A percentile compares a stretch with the other conserved stretches of the same genome.
phyloP scores from a whole-genome alignment of 169 alveolate genomes.

The Plasmodium cynomolgi region DNA sequence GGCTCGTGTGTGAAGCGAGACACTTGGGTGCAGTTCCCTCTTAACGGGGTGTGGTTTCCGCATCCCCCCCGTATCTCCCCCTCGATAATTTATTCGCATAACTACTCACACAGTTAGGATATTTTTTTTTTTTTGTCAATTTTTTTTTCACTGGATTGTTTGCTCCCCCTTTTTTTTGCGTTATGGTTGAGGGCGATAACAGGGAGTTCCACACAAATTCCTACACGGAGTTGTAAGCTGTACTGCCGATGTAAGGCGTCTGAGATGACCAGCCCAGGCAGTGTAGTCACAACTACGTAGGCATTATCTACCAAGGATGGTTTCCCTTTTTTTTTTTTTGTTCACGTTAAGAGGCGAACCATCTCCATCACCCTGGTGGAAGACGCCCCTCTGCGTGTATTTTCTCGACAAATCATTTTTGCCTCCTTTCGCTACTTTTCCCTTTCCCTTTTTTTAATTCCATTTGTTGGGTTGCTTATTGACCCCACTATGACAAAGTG shows the following conservation, averaged over 20 bases:
- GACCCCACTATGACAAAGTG: neutral
- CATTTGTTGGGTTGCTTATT: neutral
- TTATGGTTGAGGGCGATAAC: neutral
- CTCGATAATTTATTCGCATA: neutral
- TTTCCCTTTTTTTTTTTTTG: neutral
- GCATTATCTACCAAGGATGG: neutral
- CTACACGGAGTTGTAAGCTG: neutral
- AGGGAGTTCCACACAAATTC: neutral
- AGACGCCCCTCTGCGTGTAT: neutral
- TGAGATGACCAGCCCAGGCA: neutral
- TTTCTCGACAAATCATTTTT: neutral
- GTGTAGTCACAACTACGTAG: neutral
- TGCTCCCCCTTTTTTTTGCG: neutral
- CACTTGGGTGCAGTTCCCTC: neutral
- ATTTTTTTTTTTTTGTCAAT: conserved; percentile 4
- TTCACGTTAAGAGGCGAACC: neutral
- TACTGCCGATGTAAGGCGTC: neutral
- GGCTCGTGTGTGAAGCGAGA: neutral
- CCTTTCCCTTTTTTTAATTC: neutral
- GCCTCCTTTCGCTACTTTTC: neutral
- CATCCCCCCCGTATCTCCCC: neutral
- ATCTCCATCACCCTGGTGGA: neutral
- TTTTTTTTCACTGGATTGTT: neutral
- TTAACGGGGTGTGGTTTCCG: neutral
- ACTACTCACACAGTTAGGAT: neutral